These are phyloP conservation scores for Candida nemodendra DNA, from an alignment of 805 yeast species.

Conservation along the genomic window DNA sequence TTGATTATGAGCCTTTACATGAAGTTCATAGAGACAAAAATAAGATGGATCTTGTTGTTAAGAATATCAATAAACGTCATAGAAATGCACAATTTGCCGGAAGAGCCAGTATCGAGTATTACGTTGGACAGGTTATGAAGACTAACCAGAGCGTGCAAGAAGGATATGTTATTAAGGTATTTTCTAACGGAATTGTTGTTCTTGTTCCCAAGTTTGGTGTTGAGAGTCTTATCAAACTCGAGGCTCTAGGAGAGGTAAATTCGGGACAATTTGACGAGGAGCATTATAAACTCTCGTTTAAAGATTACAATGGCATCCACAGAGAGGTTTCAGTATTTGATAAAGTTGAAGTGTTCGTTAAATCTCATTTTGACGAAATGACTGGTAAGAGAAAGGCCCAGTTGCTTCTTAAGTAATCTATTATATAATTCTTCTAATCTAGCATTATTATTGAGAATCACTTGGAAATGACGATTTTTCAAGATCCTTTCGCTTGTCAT, in stretches of 20 bases:
- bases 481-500: too few relatives aligned
- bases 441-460: too few relatives aligned
- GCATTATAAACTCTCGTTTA: slow-evolving; percentile 63
- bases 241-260: slow-evolving; percentile 64
- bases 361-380: slow-evolving; percentile 75
- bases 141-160: slow-evolving; percentile 76
- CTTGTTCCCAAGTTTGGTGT: slow-evolving; percentile 95
- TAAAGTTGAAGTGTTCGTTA: slow-evolving; percentile 78
- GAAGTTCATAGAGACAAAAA: slow-evolving; percentile 80
- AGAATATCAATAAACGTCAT: slow-evolving; percentile 89
- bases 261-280: slow-evolving; percentile 76
- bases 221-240: slow-evolving; percentile 86
- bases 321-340: slow-evolving; percentile 68
- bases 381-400: slow-evolving; percentile 94
- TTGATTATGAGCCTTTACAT: slow-evolving; percentile 84
- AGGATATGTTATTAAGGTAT: slow-evolving; percentile 89
- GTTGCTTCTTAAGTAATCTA: slow-evolving; percentile 49
- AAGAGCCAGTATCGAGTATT: slow-evolving; percentile 94
- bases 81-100: slow-evolving; percentile 99
- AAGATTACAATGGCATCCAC: slow-evolving; percentile 36
- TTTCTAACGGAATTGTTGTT: slow-evolving; percentile 92
- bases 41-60: slow-evolving; percentile 85
- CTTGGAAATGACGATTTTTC: too few relatives aligned
- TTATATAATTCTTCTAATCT: too few relatives aligned
- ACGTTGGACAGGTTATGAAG: slow-evolving; percentile 96